Evolutionary conservation across 768 basidiomycete species (phyloP), one percentile per base, ranked within the genome.

Genomic region (Hygrocybe coccinea): DNA sequence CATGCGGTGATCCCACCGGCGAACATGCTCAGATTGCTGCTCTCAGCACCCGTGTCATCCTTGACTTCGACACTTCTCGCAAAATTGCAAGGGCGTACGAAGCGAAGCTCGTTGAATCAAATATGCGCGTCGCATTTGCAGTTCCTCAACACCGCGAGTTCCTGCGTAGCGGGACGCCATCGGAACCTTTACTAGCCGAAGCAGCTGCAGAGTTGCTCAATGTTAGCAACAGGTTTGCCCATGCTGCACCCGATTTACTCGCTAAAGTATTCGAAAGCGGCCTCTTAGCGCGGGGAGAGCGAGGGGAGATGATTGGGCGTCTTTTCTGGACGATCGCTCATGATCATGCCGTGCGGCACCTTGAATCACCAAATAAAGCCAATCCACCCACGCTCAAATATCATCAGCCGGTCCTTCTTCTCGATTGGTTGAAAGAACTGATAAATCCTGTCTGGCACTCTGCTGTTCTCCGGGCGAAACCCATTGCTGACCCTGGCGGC

Each of bases 221-320:
- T 29, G 22, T 10, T n/a, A 10, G 21, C 14, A 33, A 33, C 6
- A 4, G 33, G 21, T 24, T 53, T 8, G 11, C 11, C n/a, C 4
- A 29, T 17, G 7, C 19, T 5, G 52, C 39, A 12, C 52, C 52
- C 25, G 39, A 54, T 14, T 22, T 54, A 14, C 43, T 54, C 25
- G 5, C 24, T 39, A 35, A 45, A 6, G 3, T 29, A 34, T 6
- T 54, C 5, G 21, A 54, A 11, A 5, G 33, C 2, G 52, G 52
- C 52, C 25, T 54, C 22, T 19, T 54, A 21, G 52, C 38, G 4
- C n/a, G 41, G 5, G 52, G 52, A 41, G 52, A 54, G 43, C 39
- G 52, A 44, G 52, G 52, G 14, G 52, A 54, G 34, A 54, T 54
- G 52, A 38, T 54, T 54, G 43, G 17, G 34, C 52, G 39, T 22